phyloP scores from a whole-genome alignment of 108 stramenopile genomes.

The Cyclotella cryptica region DNA sequence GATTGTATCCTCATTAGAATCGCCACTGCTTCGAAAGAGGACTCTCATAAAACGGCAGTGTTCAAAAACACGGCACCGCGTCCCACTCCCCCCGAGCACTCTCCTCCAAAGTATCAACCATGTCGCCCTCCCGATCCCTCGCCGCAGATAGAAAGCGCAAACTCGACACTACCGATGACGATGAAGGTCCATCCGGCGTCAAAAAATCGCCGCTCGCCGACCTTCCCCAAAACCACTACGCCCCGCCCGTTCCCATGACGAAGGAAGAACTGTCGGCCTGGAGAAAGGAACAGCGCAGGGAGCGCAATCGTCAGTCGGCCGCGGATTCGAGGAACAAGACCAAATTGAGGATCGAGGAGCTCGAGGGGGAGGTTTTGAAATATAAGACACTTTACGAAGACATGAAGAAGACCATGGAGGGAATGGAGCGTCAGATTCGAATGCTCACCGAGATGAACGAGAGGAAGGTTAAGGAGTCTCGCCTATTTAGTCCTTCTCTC shows the following conservation, averaged over 20 bases:
- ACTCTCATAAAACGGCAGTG: too few species aligned
- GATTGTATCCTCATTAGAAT: too few species aligned
- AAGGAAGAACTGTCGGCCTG: slow-evolving; percentile 70
- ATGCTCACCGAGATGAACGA: slow-evolving; percentile 21
- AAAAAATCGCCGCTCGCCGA: slow-evolving; percentile 41
- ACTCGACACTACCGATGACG: neutral
- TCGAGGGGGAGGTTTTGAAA: slow-evolving; percentile 66
- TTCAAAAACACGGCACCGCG: too few species aligned
- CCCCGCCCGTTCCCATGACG: slow-evolving; percentile 56
- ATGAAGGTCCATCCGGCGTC: neutral
- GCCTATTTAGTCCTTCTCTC: too few species aligned
- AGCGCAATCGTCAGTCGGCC: slow-evolving; percentile 79
- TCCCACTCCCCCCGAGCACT: too few species aligned
- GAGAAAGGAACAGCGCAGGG: slow-evolving; percentile 83
- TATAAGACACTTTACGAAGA: slow-evolving; percentile 59
- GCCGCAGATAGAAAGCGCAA: slow-evolving; percentile 35
- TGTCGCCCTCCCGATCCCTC: neutral
- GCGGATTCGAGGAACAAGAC: slow-evolving; percentile 73
- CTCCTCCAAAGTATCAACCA: neutral
- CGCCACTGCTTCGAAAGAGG: too few species aligned
- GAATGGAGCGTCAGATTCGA: slow-evolving; percentile 41
- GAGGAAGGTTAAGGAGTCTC: neutral
- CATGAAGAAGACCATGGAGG: slow-evolving; percentile 34
- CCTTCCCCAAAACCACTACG: slow-evolving; percentile 42
- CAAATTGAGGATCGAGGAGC: slow-evolving; percentile 62